Evolutionary conservation across 805 yeast species (phyloP).

Genomic region (Pichia eremophila): DNA sequence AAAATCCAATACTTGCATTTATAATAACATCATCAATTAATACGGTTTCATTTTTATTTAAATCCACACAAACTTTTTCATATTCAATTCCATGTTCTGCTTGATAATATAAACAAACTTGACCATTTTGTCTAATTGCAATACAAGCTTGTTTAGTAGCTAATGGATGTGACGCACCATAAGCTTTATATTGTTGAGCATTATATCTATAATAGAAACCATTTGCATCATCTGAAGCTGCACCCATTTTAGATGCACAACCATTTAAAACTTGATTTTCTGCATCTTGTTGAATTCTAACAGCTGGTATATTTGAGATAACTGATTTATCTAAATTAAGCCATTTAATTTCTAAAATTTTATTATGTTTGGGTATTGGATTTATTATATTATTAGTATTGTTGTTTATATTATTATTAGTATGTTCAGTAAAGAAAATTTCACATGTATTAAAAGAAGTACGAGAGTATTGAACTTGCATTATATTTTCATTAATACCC

Average conservation of each 20-base stretch:
- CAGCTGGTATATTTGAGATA: constrained; percentile 51
- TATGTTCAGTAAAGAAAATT: constrained; percentile 36
- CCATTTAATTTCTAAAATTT: constrained; percentile 56
- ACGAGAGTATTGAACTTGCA: constrained; percentile 31
- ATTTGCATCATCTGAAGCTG: constrained; percentile 25
- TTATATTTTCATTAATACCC: constrained; percentile 25
- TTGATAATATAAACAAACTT: constrained; percentile 51
- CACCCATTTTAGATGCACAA: constrained; percentile 28
- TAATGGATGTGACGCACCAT: constrained; percentile 61
- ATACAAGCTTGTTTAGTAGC: constrained; percentile 62
- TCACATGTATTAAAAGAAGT: constrained; percentile 31
- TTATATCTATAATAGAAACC: constrained; percentile 40
- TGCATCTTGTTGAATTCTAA: constrained; percentile 22
- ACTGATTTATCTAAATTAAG: constrained; percentile 62
- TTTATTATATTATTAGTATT: constrained; percentile 15
- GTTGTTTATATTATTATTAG: constrained; percentile 15
- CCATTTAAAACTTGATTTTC: constrained; percentile 25
- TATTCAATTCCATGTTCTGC: constrained; percentile 55
- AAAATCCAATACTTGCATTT: constrained; percentile 43
- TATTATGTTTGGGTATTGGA: constrained; percentile 8
- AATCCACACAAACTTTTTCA: constrained; percentile 25
- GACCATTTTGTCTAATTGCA: constrained; percentile 55
- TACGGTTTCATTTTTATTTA: constrained; percentile 23
- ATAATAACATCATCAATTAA: constrained; percentile 15
- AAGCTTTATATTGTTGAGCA: constrained; percentile 48